Conservation (phyloP, 768 basidiomycete genomes). For the Russula emetica region DNA sequence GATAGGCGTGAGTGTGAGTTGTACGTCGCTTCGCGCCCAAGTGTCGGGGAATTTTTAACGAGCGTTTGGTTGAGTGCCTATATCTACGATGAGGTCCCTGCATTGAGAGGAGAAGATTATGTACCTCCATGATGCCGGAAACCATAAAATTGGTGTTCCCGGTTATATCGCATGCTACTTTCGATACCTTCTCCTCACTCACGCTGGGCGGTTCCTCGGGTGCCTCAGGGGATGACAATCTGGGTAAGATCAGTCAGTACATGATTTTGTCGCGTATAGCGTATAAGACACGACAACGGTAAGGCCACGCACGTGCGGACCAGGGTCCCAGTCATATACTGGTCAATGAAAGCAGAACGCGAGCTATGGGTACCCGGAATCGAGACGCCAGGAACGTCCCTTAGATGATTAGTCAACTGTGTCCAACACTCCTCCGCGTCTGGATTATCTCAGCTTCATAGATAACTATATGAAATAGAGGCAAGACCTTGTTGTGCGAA, state of each 20-base stretch:
- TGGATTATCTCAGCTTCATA: not conserved
- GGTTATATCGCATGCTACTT: slow-evolving; percentile 92
- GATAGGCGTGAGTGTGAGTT: slow-evolving; percentile 75
- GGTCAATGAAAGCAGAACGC: slow-evolving; percentile 59
- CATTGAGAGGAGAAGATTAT: not conserved
- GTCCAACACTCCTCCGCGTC: slow-evolving; percentile 92
- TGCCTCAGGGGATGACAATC: slow-evolving; percentile 77
- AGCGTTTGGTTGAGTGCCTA: slow-evolving; percentile 86
- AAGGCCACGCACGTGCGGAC: slow-evolving; percentile 52
- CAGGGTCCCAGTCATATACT: slow-evolving; percentile 77
- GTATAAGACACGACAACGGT: not conserved
- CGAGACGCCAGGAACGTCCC: slow-evolving; percentile 55
- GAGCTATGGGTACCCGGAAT: slow-evolving; percentile 32
- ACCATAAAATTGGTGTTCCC: slow-evolving; percentile 83
- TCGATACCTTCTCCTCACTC: slow-evolving; percentile 68
- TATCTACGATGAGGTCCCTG: not conserved
- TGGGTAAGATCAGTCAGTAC: slow-evolving; percentile 32
- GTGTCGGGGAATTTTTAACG: slow-evolving; percentile 74
- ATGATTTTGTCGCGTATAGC: not conserved
- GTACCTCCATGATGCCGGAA: slow-evolving; percentile 68
- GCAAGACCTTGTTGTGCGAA: slow-evolving; percentile 68
- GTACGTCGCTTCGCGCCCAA: slow-evolving; percentile 80
- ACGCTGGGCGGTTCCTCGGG: slow-evolving; percentile 68
- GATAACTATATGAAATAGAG: not conserved
- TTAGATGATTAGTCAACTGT: slow-evolving; percentile 65